Evolutionary conservation across 2,329 filamentous ascomycete genomes (phyloP), one percentile per base, ranked within the genome.

Genomic region (Penicillium sp.): DNA sequence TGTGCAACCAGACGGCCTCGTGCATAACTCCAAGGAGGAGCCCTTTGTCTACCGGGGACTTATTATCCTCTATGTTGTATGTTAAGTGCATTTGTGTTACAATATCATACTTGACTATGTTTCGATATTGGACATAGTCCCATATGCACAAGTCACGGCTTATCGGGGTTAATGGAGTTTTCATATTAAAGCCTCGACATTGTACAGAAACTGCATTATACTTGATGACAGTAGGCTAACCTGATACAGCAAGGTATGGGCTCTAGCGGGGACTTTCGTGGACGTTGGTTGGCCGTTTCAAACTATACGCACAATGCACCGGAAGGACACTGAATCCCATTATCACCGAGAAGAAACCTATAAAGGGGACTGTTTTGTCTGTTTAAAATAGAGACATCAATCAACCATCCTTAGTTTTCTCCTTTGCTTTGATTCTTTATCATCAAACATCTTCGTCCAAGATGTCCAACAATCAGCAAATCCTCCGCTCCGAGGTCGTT

Each of bases 401-500:
- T 22, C 19, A 31, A 46, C 4, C 2, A 12, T 22, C 4, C 9
- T 7, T 25, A 12, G 14, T 12, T 38, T 28, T 38, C 45, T n/a
- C 12, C 10, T 11, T 16, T 19, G 4, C 22, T 35, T n/a, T 2
- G 22, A 0, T 6, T 9, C 5, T 4, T n/a, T n/a, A 35, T 49
- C 7, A 11, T 30, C 26, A n/a, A 6, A 22, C 31, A 37, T n/a
- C 14, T 4, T 44, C 8, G 14, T 30, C 7, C 26, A 45, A 41
- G 33, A 61, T 59, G 55, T 56, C 58, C 30, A 41, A 19, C 40
- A 54, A 57, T 22, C 56, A 52, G 26, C 43, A 64, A 42, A 38
- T 60, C 19, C 60, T 64, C 46, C 55, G 46, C 48, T 64, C 61
- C 7, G 61, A 65, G 41, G 46, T 46, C 5, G 44, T 65, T 10